Percentiles rank a stretch among this genome's conserved stretches.
These are phyloP conservation scores for Porphyrellus cyaneotinctus DNA, from an alignment of 768 basidiomycete species.

Conservation along the genomic window DNA sequence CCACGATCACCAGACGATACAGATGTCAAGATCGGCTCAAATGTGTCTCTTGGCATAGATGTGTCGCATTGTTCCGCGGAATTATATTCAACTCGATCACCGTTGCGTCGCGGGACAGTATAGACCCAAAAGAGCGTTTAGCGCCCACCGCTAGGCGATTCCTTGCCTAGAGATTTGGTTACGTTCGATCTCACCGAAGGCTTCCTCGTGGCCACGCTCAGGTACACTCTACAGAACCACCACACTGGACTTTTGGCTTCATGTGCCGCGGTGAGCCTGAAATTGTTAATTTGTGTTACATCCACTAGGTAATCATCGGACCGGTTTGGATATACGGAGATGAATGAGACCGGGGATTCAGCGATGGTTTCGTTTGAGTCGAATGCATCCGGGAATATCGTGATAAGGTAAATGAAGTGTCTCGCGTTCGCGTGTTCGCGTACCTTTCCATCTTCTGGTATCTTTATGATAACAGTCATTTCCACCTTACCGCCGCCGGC, in stretches of 20 bases:
- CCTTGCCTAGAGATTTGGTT: not conserved
- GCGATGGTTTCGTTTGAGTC: not conserved
- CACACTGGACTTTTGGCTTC: not conserved
- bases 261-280: not conserved
- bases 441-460: not conserved
- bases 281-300: not conserved
- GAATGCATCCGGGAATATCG: not conserved
- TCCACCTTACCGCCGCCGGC: not conserved
- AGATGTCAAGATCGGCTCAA: constrained; percentile 1
- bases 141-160: too few species aligned
- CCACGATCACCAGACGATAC: not conserved
- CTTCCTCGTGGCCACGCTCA: not conserved
- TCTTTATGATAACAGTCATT: not conserved
- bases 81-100: not conserved
- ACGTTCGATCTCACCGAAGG: not conserved
- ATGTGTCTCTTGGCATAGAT: not conserved
- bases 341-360: not conserved
- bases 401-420: not conserved
- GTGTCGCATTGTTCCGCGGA: constrained; percentile 2
- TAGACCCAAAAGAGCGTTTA: too few species aligned
- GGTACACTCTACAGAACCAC: not conserved
- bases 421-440: constrained; percentile 1
- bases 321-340: constrained; percentile 1
- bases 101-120: too few species aligned
- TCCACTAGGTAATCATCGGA: not conserved